These are phyloP conservation scores for Trichoderma simmonsii DNA, from an alignment of 2,329 filamentous ascomycete genomes.

Conservation along the genomic window DNA sequence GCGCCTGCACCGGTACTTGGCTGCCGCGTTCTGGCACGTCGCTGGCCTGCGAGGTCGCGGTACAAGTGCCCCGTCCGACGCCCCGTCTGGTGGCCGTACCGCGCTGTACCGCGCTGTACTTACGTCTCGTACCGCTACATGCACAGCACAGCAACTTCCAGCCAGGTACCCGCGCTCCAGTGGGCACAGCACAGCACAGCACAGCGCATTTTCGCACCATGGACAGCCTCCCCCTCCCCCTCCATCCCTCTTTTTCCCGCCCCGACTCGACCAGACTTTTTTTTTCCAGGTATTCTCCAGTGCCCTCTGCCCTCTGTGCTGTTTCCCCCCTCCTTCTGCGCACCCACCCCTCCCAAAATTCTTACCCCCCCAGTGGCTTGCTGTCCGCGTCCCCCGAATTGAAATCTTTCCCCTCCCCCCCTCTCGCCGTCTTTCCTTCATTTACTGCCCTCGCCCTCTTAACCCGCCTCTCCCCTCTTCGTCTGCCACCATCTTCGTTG, in stretches of 20 bases:
- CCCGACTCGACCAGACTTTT: background rate
- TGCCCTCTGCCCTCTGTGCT: background rate
- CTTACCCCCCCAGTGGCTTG: conserved; percentile 17
- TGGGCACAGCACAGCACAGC: too few relatives aligned
- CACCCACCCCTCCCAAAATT: conserved; percentile 18
- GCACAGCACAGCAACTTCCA: background rate
- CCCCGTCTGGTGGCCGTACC: conserved; percentile 3
- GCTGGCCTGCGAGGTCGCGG: conserved; percentile 13
- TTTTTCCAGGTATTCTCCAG: background rate
- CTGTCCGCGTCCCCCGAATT: conserved; percentile 18
- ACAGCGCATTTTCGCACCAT: background rate
- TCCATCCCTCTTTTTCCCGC: background rate
- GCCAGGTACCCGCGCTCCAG: too few relatives aligned
- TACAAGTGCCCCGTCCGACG: conserved; percentile 1
- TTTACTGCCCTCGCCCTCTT: conserved; percentile 23
- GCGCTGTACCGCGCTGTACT: background rate
- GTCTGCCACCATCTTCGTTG: conserved; percentile 19
- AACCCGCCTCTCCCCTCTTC: conserved; percentile 19
- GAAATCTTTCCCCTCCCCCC: conserved; percentile 32
- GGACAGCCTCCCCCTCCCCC: background rate
- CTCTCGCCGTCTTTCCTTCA: conserved; percentile 22
- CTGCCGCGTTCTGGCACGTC: background rate
- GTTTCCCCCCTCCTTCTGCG: conserved; percentile 18
- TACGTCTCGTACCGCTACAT: background rate
- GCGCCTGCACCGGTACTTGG: background rate